These are phyloP conservation scores for Lathyrus sativus DNA, from an alignment of 306 rosid genomes.

Conservation along the genomic window DNA sequence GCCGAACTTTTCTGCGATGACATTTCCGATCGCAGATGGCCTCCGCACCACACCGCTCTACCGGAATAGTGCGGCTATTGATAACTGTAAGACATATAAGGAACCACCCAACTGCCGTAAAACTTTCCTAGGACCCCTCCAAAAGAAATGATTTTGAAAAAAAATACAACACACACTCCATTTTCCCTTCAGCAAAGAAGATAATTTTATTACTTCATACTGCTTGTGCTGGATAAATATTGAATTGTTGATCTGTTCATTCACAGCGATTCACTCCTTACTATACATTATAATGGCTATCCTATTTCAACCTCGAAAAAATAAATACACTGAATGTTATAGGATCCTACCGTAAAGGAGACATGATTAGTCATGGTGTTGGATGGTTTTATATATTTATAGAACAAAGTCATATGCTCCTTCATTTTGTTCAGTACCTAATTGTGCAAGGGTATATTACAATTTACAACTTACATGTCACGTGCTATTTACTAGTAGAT, in stretches of 20 bases:
- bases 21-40: no score
- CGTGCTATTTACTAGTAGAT: constrained; percentile 14
- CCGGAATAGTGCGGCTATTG: no score
- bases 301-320: neutral
- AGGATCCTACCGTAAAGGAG: neutral
- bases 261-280: neutral
- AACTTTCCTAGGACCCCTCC: neutral
- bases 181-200: neutral
- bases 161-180: neutral
- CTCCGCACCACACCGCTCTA: no score
- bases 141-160: neutral
- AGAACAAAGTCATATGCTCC: neutral
- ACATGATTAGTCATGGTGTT: neutral
- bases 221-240: constrained; percentile 4
- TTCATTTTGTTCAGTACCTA: neutral
- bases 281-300: neutral
- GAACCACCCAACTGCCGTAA: neutral
- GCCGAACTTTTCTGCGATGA: no score
- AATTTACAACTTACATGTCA: constrained; percentile 25
- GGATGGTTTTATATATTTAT: constrained; percentile 12
- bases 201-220: neutral
- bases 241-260: constrained; percentile 3
- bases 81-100: neutral
- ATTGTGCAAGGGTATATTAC: constrained; percentile 8
- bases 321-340: neutral